Base-by-base conservation (phyloP, 2,329 filamentous ascomycete genomes). In the Colletotrichum eleusines region DNA sequence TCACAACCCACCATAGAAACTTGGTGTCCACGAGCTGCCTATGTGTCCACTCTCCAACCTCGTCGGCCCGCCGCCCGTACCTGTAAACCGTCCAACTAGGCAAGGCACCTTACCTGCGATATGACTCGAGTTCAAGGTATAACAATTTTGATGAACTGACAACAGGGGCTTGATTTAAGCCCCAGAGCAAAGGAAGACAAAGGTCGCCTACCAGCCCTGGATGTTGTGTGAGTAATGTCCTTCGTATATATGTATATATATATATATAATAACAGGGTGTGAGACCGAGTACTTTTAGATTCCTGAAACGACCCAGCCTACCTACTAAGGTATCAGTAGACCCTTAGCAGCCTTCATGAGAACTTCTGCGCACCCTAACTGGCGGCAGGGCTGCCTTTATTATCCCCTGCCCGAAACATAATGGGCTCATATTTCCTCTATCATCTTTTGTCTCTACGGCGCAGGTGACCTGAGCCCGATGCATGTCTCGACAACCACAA, bases 61-160 rank as follows among this genome's bases (percentile, higher is more conserved):
- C 73, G 5, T 84, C 77, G 16, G 74, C 65, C 50, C 80, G 77
- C 84, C 84, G 86, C 20, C 83, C 82, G n/a, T 14, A 48, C 11
- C 26, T 18, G 14, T 31, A 5, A 51, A 20, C 28, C 11, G 28
- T n/a, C 16, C 6, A 54, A 20, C 3, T 31, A 33, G 6, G 16
- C 12, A 23, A 54, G 6, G n/a, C 20, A 4, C 28, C 28, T 31
- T 18, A 51, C 18, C 33, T n/a, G 50, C 18, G 18, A 54, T 54
- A 14, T 7, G 18, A 31, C 50, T 33, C 20, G 18, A 33, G 18
- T 11, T 12, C 18, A 33, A 33, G 28, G 11, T 11, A 12, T 31
- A 14, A 11, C 11, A 6, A 6, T 33, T n/a, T 12, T 33, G 8
- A 33, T 4, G 16, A 20, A 33, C 2, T 31, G 26, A 9, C 23